Conservation (phyloP, 139 green algal species). For the Chlamydomonas eustigma region DNA sequence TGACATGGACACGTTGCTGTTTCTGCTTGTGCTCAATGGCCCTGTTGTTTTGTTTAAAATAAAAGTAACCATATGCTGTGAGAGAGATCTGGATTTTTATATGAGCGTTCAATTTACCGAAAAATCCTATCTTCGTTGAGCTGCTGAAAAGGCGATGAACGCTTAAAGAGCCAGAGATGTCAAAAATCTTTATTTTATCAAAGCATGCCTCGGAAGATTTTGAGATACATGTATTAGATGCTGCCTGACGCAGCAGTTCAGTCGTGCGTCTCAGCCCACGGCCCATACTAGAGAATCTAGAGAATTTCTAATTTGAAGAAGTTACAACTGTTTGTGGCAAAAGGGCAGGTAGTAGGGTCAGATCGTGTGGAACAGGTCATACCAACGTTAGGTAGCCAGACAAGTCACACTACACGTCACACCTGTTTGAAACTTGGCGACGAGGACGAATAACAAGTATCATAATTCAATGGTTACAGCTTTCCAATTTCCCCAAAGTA, state of each 20-base stretch:
- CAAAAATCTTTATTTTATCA: slow-evolving; percentile 21
- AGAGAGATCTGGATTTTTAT: background rate
- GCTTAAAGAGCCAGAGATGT: slow-evolving; percentile 13
- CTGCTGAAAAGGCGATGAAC: slow-evolving; percentile 5
- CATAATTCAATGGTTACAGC: no score
- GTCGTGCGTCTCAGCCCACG: background rate
- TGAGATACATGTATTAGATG: background rate
- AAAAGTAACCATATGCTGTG: background rate
- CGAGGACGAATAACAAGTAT: no score
- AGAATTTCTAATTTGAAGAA: no score
- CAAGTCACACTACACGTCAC: no score
- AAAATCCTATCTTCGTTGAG: background rate
- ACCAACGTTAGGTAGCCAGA: no score
- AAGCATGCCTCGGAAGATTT: background rate
- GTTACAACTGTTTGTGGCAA: no score
- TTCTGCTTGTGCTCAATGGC: background rate
- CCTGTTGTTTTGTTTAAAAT: background rate
- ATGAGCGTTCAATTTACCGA: background rate
- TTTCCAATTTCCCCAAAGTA: no score
- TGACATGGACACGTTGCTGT: background rate
- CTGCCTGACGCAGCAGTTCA: background rate
- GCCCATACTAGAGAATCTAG: no score
- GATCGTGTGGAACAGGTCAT: no score
- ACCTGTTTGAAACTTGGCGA: no score
- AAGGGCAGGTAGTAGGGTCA: no score